Percentiles rank a stretch among this genome's conserved stretches.
Conservation (phyloP, 495 filamentous ascomycete species). For the Penicillium maclennaniae region DNA sequence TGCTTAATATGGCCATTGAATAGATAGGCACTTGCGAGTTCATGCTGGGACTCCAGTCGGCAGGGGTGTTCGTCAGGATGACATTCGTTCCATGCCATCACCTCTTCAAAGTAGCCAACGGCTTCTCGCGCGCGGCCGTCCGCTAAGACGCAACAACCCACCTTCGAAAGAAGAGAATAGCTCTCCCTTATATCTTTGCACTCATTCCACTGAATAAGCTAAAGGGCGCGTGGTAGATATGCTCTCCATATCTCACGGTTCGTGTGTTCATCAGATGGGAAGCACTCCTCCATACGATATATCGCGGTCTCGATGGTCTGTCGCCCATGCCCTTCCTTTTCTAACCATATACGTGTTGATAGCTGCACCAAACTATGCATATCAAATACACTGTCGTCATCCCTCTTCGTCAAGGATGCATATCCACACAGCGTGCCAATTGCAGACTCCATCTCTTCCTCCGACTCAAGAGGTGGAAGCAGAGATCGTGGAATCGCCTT, state of each 20-base stretch:
- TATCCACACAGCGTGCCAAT: conserved; percentile 28
- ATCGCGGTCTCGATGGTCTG: conserved; percentile 11
- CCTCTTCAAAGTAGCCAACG: conserved; percentile 18
- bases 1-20: too few species aligned
- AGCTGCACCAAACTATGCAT: conserved; percentile 49
- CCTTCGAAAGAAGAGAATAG: conserved; percentile 12
- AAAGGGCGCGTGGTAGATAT: conserved; percentile 32
- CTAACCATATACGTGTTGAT: conserved; percentile 33
- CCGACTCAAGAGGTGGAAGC: conserved; percentile 11
- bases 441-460: conserved; percentile 19
- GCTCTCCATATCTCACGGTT: conserved; percentile 28
- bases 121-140: conserved; percentile 30
- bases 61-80: conserved; percentile 19
- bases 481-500: conserved; percentile 31
- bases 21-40: too few species aligned
- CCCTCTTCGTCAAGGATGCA: conserved; percentile 21
- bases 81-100: conserved; percentile 15
- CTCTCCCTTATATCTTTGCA: conserved; percentile 10
- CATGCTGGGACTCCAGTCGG: conserved; percentile 12
- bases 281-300: conserved; percentile 23
- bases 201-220: conserved; percentile 3
- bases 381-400: conserved; percentile 16
- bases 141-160: conserved; percentile 9
- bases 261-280: conserved; percentile 24
- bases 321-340: conserved; percentile 4